Evolutionary conservation across 176 grass and related monocot genomes (phyloP).

Genomic region (Rhipidocladum racemiflorum): DNA sequence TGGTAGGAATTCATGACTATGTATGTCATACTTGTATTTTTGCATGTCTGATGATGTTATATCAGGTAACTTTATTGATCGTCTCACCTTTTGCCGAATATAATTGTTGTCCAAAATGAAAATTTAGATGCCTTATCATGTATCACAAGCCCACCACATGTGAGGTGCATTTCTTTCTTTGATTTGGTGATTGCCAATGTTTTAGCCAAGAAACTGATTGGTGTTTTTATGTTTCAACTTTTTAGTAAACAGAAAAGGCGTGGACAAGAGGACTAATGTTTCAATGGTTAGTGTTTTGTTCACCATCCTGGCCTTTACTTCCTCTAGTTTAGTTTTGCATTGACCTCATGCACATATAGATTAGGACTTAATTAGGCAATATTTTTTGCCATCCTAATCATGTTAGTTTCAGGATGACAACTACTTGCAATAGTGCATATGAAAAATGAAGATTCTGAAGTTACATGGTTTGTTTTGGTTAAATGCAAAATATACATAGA

Average conservation of each 20-base stretch:
- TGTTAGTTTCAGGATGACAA: background rate
- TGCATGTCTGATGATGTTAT: conserved; percentile 2
- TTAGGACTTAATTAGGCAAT: background rate
- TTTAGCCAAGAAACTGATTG: conserved; percentile 21
- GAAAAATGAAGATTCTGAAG: too few relatives aligned
- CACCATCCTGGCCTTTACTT: conserved; percentile 10
- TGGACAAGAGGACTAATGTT: conserved; percentile 88
- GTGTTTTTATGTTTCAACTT: conserved; percentile 56
- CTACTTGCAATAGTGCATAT: background rate
- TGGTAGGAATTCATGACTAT: background rate
- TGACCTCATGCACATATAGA: background rate
- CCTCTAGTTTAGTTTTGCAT: conserved; percentile 19
- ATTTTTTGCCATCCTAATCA: background rate
- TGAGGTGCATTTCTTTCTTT: conserved; percentile 62
- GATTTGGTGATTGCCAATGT: conserved; percentile 2
- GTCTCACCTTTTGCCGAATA: conserved; percentile 45
- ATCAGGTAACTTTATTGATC: background rate
- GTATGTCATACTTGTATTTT: conserved; percentile 3
- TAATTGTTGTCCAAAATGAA: conserved; percentile 75
- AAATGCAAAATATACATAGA: too few relatives aligned
- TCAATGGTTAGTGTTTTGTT: conserved; percentile 58
- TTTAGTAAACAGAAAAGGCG: conserved; percentile 85
- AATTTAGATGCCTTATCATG: conserved; percentile 78
- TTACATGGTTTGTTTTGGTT: too few relatives aligned
- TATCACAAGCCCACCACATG: conserved; percentile 65